phyloP scores from a whole-genome alignment of 768 basidiomycete species.

The Postia placenta region DNA sequence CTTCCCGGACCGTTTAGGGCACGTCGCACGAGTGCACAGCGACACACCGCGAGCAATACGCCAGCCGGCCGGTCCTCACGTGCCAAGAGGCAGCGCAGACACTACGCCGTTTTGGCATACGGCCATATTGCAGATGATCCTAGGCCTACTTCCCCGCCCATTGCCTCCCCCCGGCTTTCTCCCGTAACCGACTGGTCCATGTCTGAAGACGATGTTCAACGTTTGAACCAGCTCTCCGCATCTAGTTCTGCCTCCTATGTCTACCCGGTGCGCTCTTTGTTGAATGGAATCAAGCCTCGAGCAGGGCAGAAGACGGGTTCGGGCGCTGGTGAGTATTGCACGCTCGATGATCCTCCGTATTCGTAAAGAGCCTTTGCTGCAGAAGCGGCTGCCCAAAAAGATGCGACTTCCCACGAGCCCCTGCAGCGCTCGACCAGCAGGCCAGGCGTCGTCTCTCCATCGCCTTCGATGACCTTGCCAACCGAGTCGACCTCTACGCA shows the following conservation, averaged over 20 bases:
- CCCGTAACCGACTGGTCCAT: not conserved
- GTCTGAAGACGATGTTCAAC: slow-evolving; percentile 1
- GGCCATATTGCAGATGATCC: not conserved
- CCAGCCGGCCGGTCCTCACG: not conserved
- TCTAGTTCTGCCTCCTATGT: slow-evolving; percentile 6
- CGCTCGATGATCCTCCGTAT: not conserved
- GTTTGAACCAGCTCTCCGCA: not conserved
- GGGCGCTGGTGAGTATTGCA: not conserved
- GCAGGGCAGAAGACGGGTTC: slow-evolving; percentile 2
- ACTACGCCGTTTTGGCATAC: not conserved
- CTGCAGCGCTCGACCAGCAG: not conserved
- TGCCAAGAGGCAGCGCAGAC: too few species aligned
- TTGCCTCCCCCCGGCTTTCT: not conserved
- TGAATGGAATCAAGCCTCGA: slow-evolving; percentile 22
- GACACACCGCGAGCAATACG: not conserved
- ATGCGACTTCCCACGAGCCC: not conserved
- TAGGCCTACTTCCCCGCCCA: not conserved
- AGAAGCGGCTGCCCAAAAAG: slow-evolving; percentile 6
- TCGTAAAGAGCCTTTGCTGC: not conserved
- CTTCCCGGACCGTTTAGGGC: too few species aligned
- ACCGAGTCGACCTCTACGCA: not conserved
- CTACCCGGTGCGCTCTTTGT: slow-evolving; percentile 30
- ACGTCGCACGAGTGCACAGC: too few species aligned
- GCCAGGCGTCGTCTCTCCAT: not conserved
- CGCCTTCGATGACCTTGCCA: not conserved